Conservation (phyloP, 345 rosid species). For the Citrus cavaleriei region DNA sequence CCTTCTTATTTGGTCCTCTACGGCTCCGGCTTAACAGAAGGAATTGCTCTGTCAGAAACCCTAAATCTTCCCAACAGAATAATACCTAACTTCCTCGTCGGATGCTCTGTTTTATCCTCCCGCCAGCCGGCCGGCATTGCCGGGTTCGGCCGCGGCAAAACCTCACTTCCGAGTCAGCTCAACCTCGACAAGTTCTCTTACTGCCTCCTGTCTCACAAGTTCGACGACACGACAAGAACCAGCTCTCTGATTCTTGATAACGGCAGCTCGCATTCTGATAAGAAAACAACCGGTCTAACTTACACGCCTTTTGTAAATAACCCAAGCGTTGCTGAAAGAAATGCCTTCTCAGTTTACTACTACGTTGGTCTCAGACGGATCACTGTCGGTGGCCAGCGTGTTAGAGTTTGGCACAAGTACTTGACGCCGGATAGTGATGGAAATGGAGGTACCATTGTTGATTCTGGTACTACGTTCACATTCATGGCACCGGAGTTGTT, state of each 20-base stretch:
- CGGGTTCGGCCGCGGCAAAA: slow-evolving; percentile 36
- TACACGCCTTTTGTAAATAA: slow-evolving; percentile 33
- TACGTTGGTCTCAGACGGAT: slow-evolving; percentile 32
- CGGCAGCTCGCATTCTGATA: slow-evolving; percentile 8
- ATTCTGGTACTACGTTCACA: slow-evolving; percentile 36
- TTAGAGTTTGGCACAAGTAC: slow-evolving; percentile 25
- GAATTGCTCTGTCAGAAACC: slow-evolving; percentile 34
- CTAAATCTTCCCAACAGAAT: slow-evolving; percentile 18
- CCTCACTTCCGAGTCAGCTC: slow-evolving; percentile 36
- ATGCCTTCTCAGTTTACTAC: slow-evolving; percentile 24
- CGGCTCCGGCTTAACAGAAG: slow-evolving; percentile 35
- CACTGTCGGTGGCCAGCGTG: slow-evolving; percentile 22
- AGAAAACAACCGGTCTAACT: slow-evolving; percentile 23
- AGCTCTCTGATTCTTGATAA: slow-evolving; percentile 25
- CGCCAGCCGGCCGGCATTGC: slow-evolving; percentile 37
- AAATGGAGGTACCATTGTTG: slow-evolving; percentile 37
- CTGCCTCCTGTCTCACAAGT: slow-evolving; percentile 34
- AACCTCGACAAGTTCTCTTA: slow-evolving; percentile 37
- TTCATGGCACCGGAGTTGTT: slow-evolving; percentile 27
- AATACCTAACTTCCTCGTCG: slow-evolving; percentile 27
- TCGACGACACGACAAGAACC: slow-evolving; percentile 24
- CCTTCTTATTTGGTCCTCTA: slow-evolving; percentile 36
- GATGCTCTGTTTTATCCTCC: slow-evolving; percentile 40
- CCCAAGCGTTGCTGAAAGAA: slow-evolving; percentile 13
- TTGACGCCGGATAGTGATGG: slow-evolving; percentile 19